Base-by-base conservation (phyloP, 208 protist genomes). In the Wallacemonas collosoma region DNA sequence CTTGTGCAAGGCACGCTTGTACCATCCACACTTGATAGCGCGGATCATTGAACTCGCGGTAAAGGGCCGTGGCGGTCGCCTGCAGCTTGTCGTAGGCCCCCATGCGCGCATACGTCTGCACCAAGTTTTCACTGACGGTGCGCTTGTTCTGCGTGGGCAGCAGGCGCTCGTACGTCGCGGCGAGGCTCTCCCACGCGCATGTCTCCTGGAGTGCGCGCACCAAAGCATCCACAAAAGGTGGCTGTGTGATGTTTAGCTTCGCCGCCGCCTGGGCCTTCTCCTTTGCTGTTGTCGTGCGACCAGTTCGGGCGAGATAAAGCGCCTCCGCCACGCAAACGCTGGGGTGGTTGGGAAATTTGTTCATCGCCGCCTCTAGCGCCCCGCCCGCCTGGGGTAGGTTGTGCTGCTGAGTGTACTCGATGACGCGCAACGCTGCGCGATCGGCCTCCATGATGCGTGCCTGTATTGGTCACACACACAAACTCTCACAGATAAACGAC, bases 11-110 rank as follows among this genome's bases (percentile, higher is more conserved):
- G 68, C 81, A 89, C 26, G 86, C 85, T 81, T 95, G 87, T 65
- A 96, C 86, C 53, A 86, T 76, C 89, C 92, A 96, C 62, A 93
- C 82, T 53, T 91, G 89, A 74, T 96, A 91, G 41, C 85, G 81
- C 38, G 81, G 75, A 68, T 91, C 78, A 39, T 56, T 81, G 81
- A 85, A 85, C 67, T 81, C 73, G 12, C 86, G 87, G 64, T 90
- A 82, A 9, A 94, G 82, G 62, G 86, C 81, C 39, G 79, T 81
- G 9, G 91, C 85, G 5, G 62, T 82, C 53, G 84, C 72, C 70
- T 94, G 91, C 39, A 76, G 85, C 72, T 81, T 83, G 14, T 80
- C 75, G 82, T 89, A 96, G 47, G 81, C 80, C 2, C 89, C 89
- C 86, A 94, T 91, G 57, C 91, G 82, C 8, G 83, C 82, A 79